A percentile compares a stretch with the other conserved stretches of the same genome.
Conservation (phyloP, 768 basidiomycete species). For the Coprinellus aureogranulatus region DNA sequence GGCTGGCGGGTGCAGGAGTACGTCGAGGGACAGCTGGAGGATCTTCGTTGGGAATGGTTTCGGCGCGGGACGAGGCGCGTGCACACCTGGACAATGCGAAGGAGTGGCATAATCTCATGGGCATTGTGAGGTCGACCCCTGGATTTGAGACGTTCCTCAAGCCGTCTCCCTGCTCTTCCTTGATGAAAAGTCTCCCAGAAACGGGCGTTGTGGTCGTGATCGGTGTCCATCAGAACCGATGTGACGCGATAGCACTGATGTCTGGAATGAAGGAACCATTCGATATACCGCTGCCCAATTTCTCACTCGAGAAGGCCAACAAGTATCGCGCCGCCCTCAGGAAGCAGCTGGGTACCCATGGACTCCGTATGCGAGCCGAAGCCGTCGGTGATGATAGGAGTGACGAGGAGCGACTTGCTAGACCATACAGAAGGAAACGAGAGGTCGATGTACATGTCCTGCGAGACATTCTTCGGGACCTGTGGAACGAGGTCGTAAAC, state of each 20-base stretch:
- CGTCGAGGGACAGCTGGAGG: neutral
- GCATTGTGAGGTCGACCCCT: constrained; percentile 9
- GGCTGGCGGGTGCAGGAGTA: constrained; percentile 8
- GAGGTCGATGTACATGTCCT: neutral
- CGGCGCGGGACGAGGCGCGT: neutral
- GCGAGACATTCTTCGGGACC: neutral
- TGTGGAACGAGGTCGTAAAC: neutral
- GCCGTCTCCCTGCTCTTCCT: constrained; percentile 7
- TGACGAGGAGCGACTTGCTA: neutral
- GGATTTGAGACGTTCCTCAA: constrained; percentile 20
- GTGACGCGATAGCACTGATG: constrained; percentile 14
- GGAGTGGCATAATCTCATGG: neutral
- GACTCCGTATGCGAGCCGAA: neutral
- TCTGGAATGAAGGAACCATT: constrained; percentile 3
- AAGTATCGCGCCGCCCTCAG: neutral
- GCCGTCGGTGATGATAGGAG: neutral
- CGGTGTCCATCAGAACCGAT: constrained; percentile 5
- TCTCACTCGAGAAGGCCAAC: constrained; percentile 3
- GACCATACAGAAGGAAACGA: neutral
- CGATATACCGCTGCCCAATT: constrained; percentile 10
- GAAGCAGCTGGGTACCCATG: no score
- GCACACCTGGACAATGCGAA: neutral
- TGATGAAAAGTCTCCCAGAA: constrained; percentile 11
- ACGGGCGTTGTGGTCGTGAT: constrained; percentile 19
- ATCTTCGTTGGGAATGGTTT: neutral